phyloP scores from a whole-genome alignment of 1,284 basidiomycete genomes.

The Irpex sp. region DNA sequence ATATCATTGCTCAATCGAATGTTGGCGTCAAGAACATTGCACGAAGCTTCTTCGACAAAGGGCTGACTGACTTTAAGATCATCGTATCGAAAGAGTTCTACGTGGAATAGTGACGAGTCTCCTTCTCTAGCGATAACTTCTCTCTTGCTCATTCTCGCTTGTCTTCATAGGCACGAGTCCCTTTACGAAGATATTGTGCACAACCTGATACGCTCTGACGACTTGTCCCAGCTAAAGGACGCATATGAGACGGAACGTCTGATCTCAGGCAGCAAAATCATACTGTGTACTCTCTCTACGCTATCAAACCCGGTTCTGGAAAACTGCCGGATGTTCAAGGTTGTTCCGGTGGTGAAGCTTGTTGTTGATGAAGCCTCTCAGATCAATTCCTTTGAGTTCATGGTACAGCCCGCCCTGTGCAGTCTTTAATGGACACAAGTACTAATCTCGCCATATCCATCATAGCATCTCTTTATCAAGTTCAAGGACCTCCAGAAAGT shows the following conservation, averaged over 20 bases:
- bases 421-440: slow-evolving; percentile 5
- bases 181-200: slow-evolving; percentile 34
- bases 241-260: slow-evolving; percentile 17
- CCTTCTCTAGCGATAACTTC: not conserved
- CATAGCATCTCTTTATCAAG: slow-evolving; percentile 33
- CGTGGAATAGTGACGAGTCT: slow-evolving; percentile 35
- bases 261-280: slow-evolving; percentile 28
- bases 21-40: slow-evolving; percentile 49
- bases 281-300: slow-evolving; percentile 42
- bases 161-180: slow-evolving; percentile 40
- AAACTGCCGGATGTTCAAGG: slow-evolving; percentile 26
- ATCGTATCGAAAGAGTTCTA: slow-evolving; percentile 49
- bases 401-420: slow-evolving; percentile 27
- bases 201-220: slow-evolving; percentile 36
- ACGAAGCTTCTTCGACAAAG: slow-evolving; percentile 32
- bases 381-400: slow-evolving; percentile 40
- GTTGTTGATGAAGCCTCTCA: slow-evolving; percentile 49
- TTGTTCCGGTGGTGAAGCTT: slow-evolving; percentile 36
- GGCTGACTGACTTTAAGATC: slow-evolving; percentile 36
- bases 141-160: not conserved
- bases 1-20: slow-evolving; percentile 34
- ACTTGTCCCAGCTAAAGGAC: slow-evolving; percentile 23
- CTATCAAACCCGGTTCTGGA: slow-evolving; percentile 37
- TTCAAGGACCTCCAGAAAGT: slow-evolving; percentile 33
- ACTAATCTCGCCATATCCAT: not conserved